Evolutionary conservation across 2,329 filamentous ascomycete genomes (phyloP).

Genomic region (Coniochaeta sp.): DNA sequence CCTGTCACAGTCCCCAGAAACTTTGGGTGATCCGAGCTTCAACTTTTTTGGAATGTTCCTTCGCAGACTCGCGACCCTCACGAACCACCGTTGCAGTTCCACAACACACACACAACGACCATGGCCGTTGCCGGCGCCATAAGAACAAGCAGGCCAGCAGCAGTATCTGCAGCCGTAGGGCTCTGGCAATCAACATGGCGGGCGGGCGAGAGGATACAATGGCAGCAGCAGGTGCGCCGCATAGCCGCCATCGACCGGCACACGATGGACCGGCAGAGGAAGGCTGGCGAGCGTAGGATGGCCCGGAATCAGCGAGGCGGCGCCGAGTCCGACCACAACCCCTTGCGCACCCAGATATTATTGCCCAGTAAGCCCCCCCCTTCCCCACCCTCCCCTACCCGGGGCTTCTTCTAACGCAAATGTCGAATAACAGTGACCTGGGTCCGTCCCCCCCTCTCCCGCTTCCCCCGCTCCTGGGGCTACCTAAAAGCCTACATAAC

Average conservation of each 20-base stretch:
- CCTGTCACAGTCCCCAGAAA: conserved; percentile 1
- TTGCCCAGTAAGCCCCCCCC: not conserved
- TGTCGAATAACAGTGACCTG: conserved; percentile 14
- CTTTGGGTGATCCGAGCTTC: conserved; percentile 4
- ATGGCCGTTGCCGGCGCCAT: conserved; percentile 1
- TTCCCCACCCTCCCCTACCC: too few species aligned
- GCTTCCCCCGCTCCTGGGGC: conserved; percentile 8
- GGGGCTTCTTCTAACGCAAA: not conserved
- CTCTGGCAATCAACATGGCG: not conserved
- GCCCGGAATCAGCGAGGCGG: not conserved
- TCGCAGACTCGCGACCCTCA: not conserved
- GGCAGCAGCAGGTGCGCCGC: not conserved
- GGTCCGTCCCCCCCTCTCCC: conserved; percentile 35
- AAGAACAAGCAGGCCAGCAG: not conserved
- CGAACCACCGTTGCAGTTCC: not conserved
- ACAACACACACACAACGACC: not conserved
- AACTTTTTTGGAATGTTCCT: not conserved
- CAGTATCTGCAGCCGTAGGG: too few species aligned
- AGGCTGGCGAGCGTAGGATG: not conserved
- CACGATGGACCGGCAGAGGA: not conserved
- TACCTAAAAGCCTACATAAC: conserved; percentile 21
- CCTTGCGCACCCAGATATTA: not conserved
- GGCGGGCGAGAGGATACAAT: not conserved
- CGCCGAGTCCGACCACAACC: too few species aligned
- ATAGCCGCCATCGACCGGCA: not conserved